These are phyloP conservation scores for Sarocladium kiliense DNA, from an alignment of 2,329 filamentous ascomycete genomes.

Conservation along the genomic window DNA sequence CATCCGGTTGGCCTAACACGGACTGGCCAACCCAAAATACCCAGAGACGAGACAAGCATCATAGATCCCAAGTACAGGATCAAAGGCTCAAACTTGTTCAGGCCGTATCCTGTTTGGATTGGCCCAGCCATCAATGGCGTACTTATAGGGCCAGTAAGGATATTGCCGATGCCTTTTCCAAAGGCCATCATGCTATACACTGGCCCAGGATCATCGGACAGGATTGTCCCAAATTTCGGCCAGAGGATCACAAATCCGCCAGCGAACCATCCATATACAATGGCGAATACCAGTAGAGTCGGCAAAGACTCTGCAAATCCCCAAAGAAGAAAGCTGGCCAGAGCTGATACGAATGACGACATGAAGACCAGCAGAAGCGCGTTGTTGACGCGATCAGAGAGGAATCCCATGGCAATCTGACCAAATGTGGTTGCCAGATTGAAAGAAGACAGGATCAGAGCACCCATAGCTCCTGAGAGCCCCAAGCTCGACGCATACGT, in stretches of 20 bases:
- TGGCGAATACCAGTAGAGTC: conserved; percentile 43
- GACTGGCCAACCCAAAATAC: conserved; percentile 9
- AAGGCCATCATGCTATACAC: conserved; percentile 24
- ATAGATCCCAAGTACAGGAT: conserved; percentile 10
- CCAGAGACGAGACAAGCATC: conserved; percentile 8
- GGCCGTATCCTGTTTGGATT: conserved; percentile 1
- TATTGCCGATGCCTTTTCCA: conserved; percentile 23
- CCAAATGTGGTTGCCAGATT: conserved; percentile 43
- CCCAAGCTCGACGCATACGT: conserved; percentile 39
- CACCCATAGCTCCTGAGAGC: conserved; percentile 33
- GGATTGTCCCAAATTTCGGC: conserved; percentile 21
- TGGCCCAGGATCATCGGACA: conserved; percentile 21
- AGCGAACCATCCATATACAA: conserved; percentile 54
- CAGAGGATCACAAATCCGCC: conserved; percentile 26
- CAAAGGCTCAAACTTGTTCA: conserved; percentile 2
- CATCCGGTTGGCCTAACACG: no score
- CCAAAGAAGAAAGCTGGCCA: conserved; percentile 49
- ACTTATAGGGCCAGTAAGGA: conserved; percentile 20
- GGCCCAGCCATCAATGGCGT: conserved; percentile 14
- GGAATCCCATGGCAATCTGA: conserved; percentile 36
- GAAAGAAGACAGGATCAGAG: conserved; percentile 42
- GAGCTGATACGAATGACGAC: conserved; percentile 41
- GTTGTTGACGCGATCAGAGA: conserved; percentile 39
- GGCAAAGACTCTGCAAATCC: conserved; percentile 40
- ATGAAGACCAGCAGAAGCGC: conserved; percentile 35